Conservation (phyloP, 2,329 filamentous ascomycete genomes). For the Plenodomus lindquistii region DNA sequence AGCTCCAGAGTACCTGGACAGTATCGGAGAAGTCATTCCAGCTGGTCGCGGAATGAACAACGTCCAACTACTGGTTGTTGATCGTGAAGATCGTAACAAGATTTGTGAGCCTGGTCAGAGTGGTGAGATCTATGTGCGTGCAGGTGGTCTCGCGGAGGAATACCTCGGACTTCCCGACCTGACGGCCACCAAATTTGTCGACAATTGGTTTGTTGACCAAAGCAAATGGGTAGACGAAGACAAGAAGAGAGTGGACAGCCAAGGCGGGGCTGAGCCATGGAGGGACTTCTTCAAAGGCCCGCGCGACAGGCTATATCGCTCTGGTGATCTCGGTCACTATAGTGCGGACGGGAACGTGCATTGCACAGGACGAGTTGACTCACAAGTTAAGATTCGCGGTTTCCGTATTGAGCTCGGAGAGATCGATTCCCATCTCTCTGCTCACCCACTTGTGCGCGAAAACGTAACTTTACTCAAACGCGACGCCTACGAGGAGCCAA, state of each 20-base stretch:
- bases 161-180: conserved; percentile 68
- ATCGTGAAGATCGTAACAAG: conserved; percentile 66
- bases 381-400: conserved; percentile 93
- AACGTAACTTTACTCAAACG: conserved; percentile 83
- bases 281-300: conserved; percentile 77
- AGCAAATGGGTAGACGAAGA: conserved; percentile 70
- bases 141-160: conserved; percentile 80
- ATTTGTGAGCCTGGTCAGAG: conserved; percentile 80
- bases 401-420: conserved; percentile 95
- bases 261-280: conserved; percentile 70
- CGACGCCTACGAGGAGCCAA: conserved; percentile 83
- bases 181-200: conserved; percentile 74
- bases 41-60: conserved; percentile 85
- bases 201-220: conserved; percentile 84
- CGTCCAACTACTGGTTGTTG: conserved; percentile 84
- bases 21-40: conserved; percentile 75
- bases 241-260: conserved; percentile 54
- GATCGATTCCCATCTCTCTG: conserved; percentile 81
- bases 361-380: conserved; percentile 78
- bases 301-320: conserved; percentile 83
- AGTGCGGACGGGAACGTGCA: conserved; percentile 72
- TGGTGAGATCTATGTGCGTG: conserved; percentile 82
- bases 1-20: conserved; percentile 66
- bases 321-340: conserved; percentile 82
- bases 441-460: conserved; percentile 76